phyloP scores from a whole-genome alignment of 441 rosid genomes.

The Aleurites moluccanus region DNA sequence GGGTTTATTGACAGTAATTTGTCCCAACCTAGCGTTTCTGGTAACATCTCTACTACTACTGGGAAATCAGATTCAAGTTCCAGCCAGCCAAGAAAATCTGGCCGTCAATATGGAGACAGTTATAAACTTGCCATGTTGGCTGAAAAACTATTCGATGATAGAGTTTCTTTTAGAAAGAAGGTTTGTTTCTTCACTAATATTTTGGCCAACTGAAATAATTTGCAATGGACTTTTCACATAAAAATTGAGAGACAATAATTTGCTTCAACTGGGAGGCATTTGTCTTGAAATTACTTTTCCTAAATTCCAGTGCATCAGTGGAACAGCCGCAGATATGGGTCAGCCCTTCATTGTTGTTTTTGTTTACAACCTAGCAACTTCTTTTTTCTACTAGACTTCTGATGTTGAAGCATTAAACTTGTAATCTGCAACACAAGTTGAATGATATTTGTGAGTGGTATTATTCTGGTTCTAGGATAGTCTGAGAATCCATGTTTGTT shows the following conservation, averaged over 20 bases:
- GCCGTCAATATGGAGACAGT: constrained; percentile 12
- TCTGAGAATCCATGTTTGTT: constrained; percentile 2
- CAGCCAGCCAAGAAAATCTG: constrained; percentile 15
- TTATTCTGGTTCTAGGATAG: not conserved
- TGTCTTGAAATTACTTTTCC: not conserved
- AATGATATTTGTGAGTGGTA: not conserved
- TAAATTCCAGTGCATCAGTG: not conserved
- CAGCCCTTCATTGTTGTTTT: not conserved
- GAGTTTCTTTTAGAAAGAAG: constrained; percentile 46
- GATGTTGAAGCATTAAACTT: not conserved
- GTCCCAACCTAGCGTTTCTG: constrained; percentile 20
- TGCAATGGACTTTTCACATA: not conserved
- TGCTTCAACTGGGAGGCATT: not conserved
- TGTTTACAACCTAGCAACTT: not conserved
- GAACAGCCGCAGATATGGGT: not conserved
- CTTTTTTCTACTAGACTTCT: not conserved
- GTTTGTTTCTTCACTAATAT: constrained; percentile 22
- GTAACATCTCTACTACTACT: constrained; percentile 33
- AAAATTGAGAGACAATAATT: not conserved
- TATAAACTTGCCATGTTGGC: constrained; percentile 29
- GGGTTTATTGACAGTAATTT: constrained; percentile 28
- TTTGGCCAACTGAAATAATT: not conserved
- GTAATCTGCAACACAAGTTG: not conserved
- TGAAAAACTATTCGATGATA: constrained; percentile 43
- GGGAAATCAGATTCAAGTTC: constrained; percentile 27